Evolutionary conservation across 805 yeast species (phyloP), one percentile per base, ranked within the genome.

Genomic region (Myxozyma mucilagina): DNA sequence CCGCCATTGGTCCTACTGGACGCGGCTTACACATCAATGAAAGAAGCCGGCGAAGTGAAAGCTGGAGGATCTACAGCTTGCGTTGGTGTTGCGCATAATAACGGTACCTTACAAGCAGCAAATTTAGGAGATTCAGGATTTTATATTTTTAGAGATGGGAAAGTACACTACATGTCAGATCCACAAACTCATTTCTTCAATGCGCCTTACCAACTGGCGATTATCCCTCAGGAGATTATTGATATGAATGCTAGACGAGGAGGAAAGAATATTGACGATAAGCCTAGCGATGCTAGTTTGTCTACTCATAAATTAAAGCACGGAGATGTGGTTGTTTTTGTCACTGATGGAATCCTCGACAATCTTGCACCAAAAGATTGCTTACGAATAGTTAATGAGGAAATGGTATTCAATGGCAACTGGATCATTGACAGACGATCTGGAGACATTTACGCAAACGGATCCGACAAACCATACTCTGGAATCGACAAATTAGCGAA

Each of bases 61-160:
- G 96, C 92, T 35, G 99, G 99, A 2, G 94, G 97, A 16, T 90
- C 97, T 1, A 93, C 99, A 1, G 90, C 96, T 2, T 89, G 97
- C 69, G 80, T 88, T 54, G 98, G 97, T 0, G 79, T 87, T 10
- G 80, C 84, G 24, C 77, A 84, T 0, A 77, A 78, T 8, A 75
- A 80, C 11, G 86, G 86, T 35, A 66, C 65, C 9, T 72, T 93
- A 41, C 75, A 77, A 47, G 86, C 90, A 0, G 87, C 93, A 8
- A 93, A 94, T 70, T 75, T 93, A 56, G 99, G 99, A 10, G 99
- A 93, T 73, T 91, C 97, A 4, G 94, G 97, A 87, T 89, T 90
- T 73, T 92, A 96, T 16, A 83, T 92, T 2, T 88, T 91, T 71
- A 79, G 99, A 65, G 77, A 84, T 60, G 79, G 79, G 58, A 77